Evolutionary conservation across 176 grass and related monocot genomes (phyloP).

Genomic region (Panicum miliaceum): DNA sequence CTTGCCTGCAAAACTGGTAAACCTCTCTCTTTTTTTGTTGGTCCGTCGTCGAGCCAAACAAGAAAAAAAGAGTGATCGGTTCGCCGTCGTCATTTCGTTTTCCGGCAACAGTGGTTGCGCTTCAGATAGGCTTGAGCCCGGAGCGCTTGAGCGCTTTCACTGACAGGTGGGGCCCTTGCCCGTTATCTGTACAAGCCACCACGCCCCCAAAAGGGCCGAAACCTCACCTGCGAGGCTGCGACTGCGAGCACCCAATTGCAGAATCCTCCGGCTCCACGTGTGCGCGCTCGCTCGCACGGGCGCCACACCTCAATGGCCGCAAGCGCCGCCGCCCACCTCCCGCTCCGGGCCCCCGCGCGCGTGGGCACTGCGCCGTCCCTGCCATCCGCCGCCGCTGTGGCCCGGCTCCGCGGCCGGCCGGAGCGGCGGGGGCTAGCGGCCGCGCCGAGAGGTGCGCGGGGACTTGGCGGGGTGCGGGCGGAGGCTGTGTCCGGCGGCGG

Average conservation of each 20-base stretch:
- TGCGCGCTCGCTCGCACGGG: not conserved
- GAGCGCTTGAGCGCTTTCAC: not conserved
- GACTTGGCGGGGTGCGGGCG: slow-evolving; percentile 13
- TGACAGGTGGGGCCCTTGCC: not conserved
- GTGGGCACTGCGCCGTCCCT: not conserved
- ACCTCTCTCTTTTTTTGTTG: no score
- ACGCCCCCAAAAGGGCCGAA: not conserved
- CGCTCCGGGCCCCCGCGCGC: not conserved
- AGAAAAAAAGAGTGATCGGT: no score
- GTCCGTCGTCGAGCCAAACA: no score
- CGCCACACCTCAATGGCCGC: slow-evolving; percentile 34
- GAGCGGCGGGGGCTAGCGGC: slow-evolving; percentile 8
- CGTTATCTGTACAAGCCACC: slow-evolving; percentile 43
- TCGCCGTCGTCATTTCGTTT: no score
- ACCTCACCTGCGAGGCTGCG: not conserved
- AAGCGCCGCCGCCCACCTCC: slow-evolving; percentile 14
- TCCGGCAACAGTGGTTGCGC: no score
- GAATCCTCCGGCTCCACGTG: not conserved
- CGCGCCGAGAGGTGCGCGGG: not conserved
- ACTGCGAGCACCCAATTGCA: not conserved
- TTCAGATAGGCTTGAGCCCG: no score
- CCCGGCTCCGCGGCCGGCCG: not conserved
- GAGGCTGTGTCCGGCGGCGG: slow-evolving; percentile 33
- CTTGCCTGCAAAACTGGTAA: not conserved
- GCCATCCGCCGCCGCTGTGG: not conserved